Conservation (phyloP, 768 basidiomycete species). For the Amylocystis lapponica region DNA sequence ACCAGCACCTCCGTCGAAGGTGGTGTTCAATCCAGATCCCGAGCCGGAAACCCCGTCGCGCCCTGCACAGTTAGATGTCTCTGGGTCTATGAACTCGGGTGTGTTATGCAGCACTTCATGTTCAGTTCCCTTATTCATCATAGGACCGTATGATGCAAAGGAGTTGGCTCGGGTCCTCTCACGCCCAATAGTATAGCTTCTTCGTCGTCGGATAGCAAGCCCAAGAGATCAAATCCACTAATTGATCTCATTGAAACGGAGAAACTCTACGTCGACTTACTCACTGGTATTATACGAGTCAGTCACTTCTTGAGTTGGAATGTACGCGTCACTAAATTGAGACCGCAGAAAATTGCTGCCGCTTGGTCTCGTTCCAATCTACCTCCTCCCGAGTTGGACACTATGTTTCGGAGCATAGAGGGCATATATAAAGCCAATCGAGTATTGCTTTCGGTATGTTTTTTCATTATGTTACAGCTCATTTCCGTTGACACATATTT, state of each 20-base stretch:
- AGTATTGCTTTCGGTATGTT: constrained; percentile 61
- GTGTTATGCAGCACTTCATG: too few species aligned
- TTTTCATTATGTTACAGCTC: constrained; percentile 2
- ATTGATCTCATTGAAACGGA: constrained; percentile 93
- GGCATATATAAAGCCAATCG: constrained; percentile 90
- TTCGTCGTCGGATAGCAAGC: constrained; percentile 27
- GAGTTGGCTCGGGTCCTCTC: constrained; percentile 8
- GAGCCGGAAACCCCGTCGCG: too few species aligned
- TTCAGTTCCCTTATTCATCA: constrained; percentile 3
- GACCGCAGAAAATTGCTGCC: constrained; percentile 82
- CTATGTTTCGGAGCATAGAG: constrained; percentile 93
- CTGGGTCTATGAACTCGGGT: too few species aligned
- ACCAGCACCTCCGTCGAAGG: constrained; percentile 23
- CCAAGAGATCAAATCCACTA: constrained; percentile 73
- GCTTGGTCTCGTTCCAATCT: constrained; percentile 96
- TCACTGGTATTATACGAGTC: constrained; percentile 89
- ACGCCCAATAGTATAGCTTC: constrained; percentile 16
- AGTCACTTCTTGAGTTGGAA: constrained; percentile 23
- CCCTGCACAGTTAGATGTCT: too few species aligned
- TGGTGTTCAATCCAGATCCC: constrained; percentile 7
- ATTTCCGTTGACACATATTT: constrained; percentile 9
- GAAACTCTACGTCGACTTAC: constrained; percentile 83
- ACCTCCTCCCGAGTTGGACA: constrained; percentile 85
- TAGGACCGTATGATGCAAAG: constrained; percentile 4
- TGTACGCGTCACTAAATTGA: not conserved